These are phyloP conservation scores for Podaxis mareebaensis DNA, from an alignment of 768 basidiomycete genomes.

Conservation along the genomic window DNA sequence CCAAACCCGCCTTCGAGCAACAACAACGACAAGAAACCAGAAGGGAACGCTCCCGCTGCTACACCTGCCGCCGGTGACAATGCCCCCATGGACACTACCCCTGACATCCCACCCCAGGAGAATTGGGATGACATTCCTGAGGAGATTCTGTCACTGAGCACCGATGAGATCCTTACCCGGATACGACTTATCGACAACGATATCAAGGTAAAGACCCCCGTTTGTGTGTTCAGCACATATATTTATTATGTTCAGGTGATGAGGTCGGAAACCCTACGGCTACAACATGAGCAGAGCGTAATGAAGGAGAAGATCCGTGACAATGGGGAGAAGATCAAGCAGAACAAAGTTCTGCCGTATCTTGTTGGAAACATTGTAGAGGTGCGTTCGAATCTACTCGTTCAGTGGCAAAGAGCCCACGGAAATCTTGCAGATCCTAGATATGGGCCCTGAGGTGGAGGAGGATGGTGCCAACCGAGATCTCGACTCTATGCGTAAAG, in stretches of 20 bases:
- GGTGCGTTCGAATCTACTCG: slow-evolving; percentile 44
- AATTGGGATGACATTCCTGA: slow-evolving; percentile 91
- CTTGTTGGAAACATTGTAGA: slow-evolving; percentile 98
- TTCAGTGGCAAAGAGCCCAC: slow-evolving; percentile 13
- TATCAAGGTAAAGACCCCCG: slow-evolving; percentile 62
- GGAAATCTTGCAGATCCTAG: slow-evolving; percentile 69
- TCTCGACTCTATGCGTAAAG: slow-evolving; percentile 93
- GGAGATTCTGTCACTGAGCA: slow-evolving; percentile 73
- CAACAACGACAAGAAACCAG: slow-evolving; percentile 56
- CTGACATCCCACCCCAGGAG: slow-evolving; percentile 71
- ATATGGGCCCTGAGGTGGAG: slow-evolving; percentile 91
- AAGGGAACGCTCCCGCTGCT: slow-evolving; percentile 33
- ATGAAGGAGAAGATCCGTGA: slow-evolving; percentile 99
- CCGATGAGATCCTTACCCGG: slow-evolving; percentile 88
- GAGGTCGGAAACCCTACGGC: slow-evolving; percentile 88
- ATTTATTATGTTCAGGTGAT: slow-evolving; percentile 68
- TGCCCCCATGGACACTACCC: slow-evolving; percentile 71
- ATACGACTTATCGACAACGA: slow-evolving; percentile 96
- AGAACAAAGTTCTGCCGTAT: slow-evolving; percentile 98
- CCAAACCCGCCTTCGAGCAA: slow-evolving; percentile 49
- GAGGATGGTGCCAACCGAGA: slow-evolving; percentile 97
- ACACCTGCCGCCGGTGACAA: slow-evolving; percentile 31
- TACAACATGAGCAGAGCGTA: slow-evolving; percentile 91
- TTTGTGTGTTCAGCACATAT: background rate
- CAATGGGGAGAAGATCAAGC: slow-evolving; percentile 97